phyloP scores from a whole-genome alignment of 2,329 filamentous ascomycete genomes.

The Myriosclerotinia duriaeana region DNA sequence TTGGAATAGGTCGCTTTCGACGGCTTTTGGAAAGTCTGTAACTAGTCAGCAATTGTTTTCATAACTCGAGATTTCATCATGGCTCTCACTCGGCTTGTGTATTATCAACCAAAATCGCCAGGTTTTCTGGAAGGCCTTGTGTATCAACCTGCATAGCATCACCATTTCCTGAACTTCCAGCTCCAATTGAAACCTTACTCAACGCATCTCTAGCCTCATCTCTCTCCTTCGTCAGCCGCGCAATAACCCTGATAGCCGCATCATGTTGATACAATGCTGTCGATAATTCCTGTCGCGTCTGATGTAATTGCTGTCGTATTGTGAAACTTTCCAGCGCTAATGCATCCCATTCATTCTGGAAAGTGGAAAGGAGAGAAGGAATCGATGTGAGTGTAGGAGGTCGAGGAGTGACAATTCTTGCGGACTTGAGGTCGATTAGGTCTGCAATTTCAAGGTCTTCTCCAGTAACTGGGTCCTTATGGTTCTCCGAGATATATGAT shows the following conservation, averaged over 20 bases:
- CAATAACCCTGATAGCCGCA: constrained; percentile 93
- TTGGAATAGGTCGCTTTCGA: constrained; percentile 83
- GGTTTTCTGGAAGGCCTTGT: constrained; percentile 68
- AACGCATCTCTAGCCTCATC: constrained; percentile 90
- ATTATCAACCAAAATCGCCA: constrained; percentile 73
- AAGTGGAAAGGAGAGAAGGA: constrained; percentile 86
- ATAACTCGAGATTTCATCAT: neutral
- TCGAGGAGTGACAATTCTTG: constrained; percentile 80
- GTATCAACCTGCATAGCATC: constrained; percentile 94
- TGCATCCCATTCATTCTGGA: constrained; percentile 98
- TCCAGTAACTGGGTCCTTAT: constrained; percentile 86
- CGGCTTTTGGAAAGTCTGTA: constrained; percentile 78
- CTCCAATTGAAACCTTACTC: constrained; percentile 76
- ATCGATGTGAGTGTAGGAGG: constrained; percentile 95
- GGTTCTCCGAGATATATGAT: constrained; percentile 89
- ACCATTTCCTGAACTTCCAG: constrained; percentile 54
- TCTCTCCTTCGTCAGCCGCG: constrained; percentile 82
- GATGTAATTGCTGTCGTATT: constrained; percentile 81
- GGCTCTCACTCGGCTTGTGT: constrained; percentile 72
- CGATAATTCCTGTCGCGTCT: constrained; percentile 89
- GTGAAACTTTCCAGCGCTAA: constrained; percentile 89
- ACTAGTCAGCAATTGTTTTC: constrained; percentile 27
- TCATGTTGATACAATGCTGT: constrained; percentile 96
- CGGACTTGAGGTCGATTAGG: constrained; percentile 81
- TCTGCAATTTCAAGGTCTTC: constrained; percentile 82